Percentiles rank a stretch among this genome's conserved stretches.
These are phyloP conservation scores for Nakazawaea molendinolei DNA, from an alignment of 805 yeast genomes.

Conservation along the genomic window DNA sequence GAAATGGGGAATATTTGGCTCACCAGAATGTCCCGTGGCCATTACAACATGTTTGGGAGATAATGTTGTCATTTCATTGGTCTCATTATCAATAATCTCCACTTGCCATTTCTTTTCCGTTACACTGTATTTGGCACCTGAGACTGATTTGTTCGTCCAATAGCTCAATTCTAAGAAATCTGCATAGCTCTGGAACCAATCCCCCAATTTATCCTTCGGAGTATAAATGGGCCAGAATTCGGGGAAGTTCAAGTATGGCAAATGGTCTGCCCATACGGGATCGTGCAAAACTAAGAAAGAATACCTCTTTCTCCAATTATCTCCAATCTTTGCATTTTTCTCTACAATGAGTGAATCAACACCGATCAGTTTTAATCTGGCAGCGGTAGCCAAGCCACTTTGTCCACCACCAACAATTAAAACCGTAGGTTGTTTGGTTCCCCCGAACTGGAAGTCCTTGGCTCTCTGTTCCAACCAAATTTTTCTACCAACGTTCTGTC, in stretches of 20 bases:
- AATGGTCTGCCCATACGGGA: conserved; percentile 35
- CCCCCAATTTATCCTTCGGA: conserved; percentile 37
- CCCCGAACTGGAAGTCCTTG: conserved; percentile 19
- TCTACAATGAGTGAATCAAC: conserved; percentile 32
- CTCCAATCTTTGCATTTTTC: conserved; percentile 30
- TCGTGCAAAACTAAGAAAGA: conserved; percentile 38
- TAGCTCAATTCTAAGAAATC: conserved; percentile 32
- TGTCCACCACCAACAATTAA: conserved; percentile 42
- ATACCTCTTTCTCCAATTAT: conserved; percentile 39
- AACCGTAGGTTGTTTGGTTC: conserved; percentile 27
- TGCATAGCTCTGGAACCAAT: conserved; percentile 35
- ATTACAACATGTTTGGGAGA: conserved; percentile 31
- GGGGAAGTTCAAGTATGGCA: conserved; percentile 34
- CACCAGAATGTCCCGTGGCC: conserved; percentile 40
- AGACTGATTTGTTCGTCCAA: conserved; percentile 19
- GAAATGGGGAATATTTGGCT: conserved; percentile 30
- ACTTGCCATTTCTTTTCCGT: conserved; percentile 24
- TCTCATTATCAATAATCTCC: conserved; percentile 27
- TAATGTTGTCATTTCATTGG: conserved; percentile 19
- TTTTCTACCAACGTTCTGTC: conserved; percentile 24
- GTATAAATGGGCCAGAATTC: conserved; percentile 34
- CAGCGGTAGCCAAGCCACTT: conserved; percentile 35
- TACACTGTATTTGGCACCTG: conserved; percentile 21
- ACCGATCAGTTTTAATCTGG: conserved; percentile 34
- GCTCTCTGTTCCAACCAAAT: conserved; percentile 13